Evolutionary conservation across 2,329 filamentous ascomycete species (phyloP).

Genomic region (Colletotrichum tropicale): DNA sequence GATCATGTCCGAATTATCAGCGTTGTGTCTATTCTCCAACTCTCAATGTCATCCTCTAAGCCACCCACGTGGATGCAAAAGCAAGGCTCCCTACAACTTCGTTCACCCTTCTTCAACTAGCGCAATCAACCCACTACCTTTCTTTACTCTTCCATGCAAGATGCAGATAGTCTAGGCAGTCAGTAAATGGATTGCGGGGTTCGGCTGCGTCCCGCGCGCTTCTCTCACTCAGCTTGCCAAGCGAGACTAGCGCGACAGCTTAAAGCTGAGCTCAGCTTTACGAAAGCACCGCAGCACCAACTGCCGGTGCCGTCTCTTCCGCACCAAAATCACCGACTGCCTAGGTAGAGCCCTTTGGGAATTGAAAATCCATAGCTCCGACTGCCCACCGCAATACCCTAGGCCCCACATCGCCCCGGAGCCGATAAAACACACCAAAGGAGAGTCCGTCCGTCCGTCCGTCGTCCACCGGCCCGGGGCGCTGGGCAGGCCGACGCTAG

Average conservation of each 20-base stretch:
- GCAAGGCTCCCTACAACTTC: not conserved
- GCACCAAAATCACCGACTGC: not conserved
- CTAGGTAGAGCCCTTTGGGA: not conserved
- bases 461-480: not conserved
- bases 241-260: not conserved
- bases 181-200: not conserved
- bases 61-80: not conserved
- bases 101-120: not conserved
- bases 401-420: not conserved
- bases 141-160: not conserved
- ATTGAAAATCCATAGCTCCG: not conserved
- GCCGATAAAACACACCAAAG: not conserved
- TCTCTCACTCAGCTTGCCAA: not conserved
- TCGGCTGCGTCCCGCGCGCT: not conserved
- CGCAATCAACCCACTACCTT: not conserved
- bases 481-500: not conserved
- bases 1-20: not conserved
- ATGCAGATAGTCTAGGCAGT: not conserved
- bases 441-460: not conserved
- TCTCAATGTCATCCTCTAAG: not conserved
- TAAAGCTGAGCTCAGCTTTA: not conserved
- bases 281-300: not conserved
- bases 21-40: not conserved
- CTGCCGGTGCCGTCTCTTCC: not conserved
- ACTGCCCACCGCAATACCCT: not conserved